Conservation (phyloP, 768 basidiomycete genomes). For the Rhodosporidiobolus odoratus region DNA sequence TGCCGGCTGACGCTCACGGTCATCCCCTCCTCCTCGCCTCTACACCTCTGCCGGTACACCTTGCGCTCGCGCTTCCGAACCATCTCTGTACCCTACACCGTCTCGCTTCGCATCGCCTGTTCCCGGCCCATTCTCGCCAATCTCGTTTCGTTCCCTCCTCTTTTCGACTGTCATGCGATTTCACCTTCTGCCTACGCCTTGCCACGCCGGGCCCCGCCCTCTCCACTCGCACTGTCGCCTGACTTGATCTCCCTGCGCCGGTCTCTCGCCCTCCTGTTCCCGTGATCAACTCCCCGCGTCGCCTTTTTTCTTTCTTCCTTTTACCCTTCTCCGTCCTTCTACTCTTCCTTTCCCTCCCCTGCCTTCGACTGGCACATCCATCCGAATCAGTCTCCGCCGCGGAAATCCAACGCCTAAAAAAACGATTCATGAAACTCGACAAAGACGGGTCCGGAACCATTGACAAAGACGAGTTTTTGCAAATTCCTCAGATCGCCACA, state of each 20-base stretch:
- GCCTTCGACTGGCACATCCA: too few species aligned
- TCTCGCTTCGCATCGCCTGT: neutral
- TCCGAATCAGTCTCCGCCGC: slow-evolving; percentile 71
- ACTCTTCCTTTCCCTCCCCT: neutral
- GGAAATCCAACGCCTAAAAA: slow-evolving; percentile 92
- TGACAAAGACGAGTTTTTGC: slow-evolving; percentile 96
- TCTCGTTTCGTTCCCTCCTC: neutral
- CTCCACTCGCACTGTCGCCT: neutral
- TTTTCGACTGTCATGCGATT: neutral
- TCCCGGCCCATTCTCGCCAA: neutral
- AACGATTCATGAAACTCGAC: slow-evolving; percentile 99
- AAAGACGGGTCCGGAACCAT: slow-evolving; percentile 96
- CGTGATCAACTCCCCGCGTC: neutral
- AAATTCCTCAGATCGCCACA: slow-evolving; percentile 97
- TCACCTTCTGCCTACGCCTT: too few species aligned
- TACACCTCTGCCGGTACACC: neutral
- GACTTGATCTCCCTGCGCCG: too few species aligned
- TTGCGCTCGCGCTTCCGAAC: neutral
- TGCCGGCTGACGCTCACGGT: too few species aligned
- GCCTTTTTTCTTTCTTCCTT: too few species aligned
- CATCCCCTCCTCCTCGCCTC: neutral
- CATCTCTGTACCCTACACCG: too few species aligned
- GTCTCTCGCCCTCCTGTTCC: neutral
- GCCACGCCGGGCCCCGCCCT: too few species aligned
- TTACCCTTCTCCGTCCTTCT: neutral